A percentile compares a stretch with the other conserved stretches of the same genome.
phyloP scores from a whole-genome alignment of 306 rosid genomes.

The Argentina anserina region DNA sequence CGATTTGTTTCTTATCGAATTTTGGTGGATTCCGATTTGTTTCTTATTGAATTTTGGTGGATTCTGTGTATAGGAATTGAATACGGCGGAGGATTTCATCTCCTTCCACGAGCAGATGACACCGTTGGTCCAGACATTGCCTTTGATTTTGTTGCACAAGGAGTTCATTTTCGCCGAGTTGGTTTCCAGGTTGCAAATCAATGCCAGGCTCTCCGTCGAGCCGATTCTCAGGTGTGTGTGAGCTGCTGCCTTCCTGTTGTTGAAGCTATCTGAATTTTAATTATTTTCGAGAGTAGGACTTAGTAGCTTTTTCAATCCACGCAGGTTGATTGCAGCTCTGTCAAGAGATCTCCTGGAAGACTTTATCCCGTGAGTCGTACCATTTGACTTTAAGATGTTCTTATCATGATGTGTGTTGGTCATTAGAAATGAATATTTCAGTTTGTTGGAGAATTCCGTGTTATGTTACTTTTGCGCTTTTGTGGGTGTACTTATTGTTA shows the following conservation, averaged over 20 bases:
- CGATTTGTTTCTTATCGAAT: too few species aligned
- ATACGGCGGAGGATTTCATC: conserved; percentile 87
- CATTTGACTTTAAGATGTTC: too few species aligned
- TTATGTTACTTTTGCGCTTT: not conserved
- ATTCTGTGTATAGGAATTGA: conserved; percentile 60
- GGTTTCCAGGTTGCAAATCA: conserved; percentile 59
- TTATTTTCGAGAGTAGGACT: conserved; percentile 12
- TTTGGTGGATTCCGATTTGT: not conserved
- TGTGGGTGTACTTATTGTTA: not conserved
- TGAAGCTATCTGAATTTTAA: conserved; percentile 10
- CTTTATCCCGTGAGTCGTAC: conserved; percentile 82
- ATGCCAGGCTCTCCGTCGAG: conserved; percentile 82
- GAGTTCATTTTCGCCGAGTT: conserved; percentile 57
- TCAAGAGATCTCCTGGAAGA: conserved; percentile 80
- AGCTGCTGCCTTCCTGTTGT: conserved; percentile 15
- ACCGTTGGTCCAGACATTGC: conserved; percentile 67
- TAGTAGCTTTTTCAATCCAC: conserved; percentile 10
- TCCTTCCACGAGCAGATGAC: conserved; percentile 63
- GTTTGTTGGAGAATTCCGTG: not conserved
- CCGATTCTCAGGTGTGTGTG: conserved; percentile 70
- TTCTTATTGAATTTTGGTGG: not conserved
- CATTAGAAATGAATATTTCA: not conserved
- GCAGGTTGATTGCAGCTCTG: conserved; percentile 77
- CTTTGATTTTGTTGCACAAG: conserved; percentile 71
- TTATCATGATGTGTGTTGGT: not conserved